Evolutionary conservation across 2,329 filamentous ascomycete species (phyloP), one percentile per base, ranked within the genome.

Genomic region (Verruconis gallopava): DNA sequence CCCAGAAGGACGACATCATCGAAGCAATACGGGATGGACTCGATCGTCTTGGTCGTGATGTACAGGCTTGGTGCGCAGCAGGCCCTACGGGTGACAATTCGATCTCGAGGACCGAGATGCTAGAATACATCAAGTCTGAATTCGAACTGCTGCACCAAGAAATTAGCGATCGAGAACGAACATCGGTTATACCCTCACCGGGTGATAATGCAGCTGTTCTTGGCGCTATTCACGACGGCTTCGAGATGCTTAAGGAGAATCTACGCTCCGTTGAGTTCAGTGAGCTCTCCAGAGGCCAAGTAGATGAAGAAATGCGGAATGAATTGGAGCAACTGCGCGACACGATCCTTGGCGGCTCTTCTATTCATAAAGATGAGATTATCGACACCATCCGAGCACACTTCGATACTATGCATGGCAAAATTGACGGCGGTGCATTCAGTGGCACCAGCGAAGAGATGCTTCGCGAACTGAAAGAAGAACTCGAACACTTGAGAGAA

Each of bases 301-400:
- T 69, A 44, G 70, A 79, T 30, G 79, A 85, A 45, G 75, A 84
- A 39, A 78, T 93, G 58, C 82, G 81, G 55, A 76, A 77, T 32
- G 85, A 93, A 53, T 81, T 93, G 38, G 84, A 91, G 48, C 79
- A 85, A 42, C 71, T 94, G 5, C 79, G 85, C 19, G 80, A 86
- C 14, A 74, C 81, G 0, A 73, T 94, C 38, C 82, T 85, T 55
- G 62, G 70, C 38, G 68, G 72, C 37, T 62, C 67, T n/a, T 58
- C 66, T 0, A 61, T 33, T 15, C 68, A 76, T 48, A 77, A 77
- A 52, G 73, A 72, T 41, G 75, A 79, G 47, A 67, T 80, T 25
- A 57, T 79, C 2, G 73, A 79, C 48, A 71, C 70, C 4, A 71
- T 79, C 32, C 68, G 73, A 38, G 62, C 63, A 36, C 64, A 64